Conservation (phyloP, 495 filamentous ascomycete genomes). For the Penicillium paxilli region DNA sequence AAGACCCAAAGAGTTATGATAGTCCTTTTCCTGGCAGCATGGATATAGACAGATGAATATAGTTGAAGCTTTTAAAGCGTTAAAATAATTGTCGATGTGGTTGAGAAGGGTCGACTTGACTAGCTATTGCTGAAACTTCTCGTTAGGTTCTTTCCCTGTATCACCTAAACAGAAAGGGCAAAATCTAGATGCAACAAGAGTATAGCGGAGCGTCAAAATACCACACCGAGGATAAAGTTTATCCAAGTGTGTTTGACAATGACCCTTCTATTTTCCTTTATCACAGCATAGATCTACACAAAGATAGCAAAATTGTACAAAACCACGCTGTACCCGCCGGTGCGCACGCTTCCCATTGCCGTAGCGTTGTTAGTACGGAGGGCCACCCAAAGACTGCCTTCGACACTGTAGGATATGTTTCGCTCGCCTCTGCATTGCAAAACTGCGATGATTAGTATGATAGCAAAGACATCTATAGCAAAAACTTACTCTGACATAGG, state of each 20-base stretch:
- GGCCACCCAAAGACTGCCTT: constrained; percentile 14
- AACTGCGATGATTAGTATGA: constrained; percentile 6
- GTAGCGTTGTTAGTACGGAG: constrained; percentile 21
- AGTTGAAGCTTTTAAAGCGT: background rate
- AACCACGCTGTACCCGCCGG: constrained; percentile 11
- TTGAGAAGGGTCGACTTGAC: constrained; percentile 16
- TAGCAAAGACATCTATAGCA: background rate
- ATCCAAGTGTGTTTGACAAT: constrained; percentile 14
- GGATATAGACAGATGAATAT: constrained; percentile 2
- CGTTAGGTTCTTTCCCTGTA: constrained; percentile 2
- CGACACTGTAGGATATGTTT: constrained; percentile 25
- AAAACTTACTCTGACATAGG: constrained; percentile 6
- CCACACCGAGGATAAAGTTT: constrained; percentile 14
- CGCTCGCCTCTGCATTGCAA: constrained; percentile 7
- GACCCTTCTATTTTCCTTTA: constrained; percentile 5
- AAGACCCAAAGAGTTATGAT: background rate
- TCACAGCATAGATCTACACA: constrained; percentile 8
- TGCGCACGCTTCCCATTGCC: constrained; percentile 22
- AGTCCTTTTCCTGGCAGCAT: constrained; percentile 1
- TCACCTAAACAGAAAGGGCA: constrained; percentile 18
- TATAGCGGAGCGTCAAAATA: constrained; percentile 21
- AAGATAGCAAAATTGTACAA: constrained; percentile 22
- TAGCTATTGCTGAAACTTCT: constrained; percentile 16
- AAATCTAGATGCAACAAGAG: constrained; percentile 8
- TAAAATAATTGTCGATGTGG: constrained; percentile 11